Percentiles rank a stretch among this genome's conserved stretches.
Evolutionary conservation across 495 filamentous ascomycete genomes (phyloP).

Genomic region (Umbilicaria muhlenbergii): DNA sequence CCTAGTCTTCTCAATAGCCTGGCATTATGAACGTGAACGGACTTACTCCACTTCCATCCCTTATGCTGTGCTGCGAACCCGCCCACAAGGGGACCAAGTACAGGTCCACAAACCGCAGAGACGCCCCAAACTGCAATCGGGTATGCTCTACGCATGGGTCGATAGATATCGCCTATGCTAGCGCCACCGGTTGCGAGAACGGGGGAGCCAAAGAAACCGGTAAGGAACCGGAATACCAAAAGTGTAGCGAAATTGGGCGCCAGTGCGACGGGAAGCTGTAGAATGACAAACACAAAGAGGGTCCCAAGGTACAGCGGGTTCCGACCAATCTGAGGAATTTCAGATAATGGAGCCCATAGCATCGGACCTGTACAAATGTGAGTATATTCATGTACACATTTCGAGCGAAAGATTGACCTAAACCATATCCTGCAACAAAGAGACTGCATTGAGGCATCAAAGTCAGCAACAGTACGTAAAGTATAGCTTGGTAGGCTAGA

Average conservation of each 20-base stretch:
- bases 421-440: constrained; percentile 22
- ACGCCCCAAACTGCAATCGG: constrained; percentile 16
- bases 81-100: constrained; percentile 27
- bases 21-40: too few relatives aligned
- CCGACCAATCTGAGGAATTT: constrained; percentile 17
- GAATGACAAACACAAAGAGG: constrained; percentile 15
- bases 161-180: constrained; percentile 17
- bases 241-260: constrained; percentile 19
- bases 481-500: neutral
- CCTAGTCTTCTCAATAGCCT: too few relatives aligned
- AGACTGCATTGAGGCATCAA: constrained; percentile 1
- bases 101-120: constrained; percentile 24
- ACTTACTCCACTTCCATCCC: constrained; percentile 26
- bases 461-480: neutral
- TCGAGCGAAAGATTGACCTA: constrained; percentile 1
- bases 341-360: constrained; percentile 14
- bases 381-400: too few relatives aligned
- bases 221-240: constrained; percentile 18
- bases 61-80: constrained; percentile 21
- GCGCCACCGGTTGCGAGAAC: constrained; percentile 22
- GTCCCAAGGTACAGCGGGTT: constrained; percentile 19
- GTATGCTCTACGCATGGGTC: constrained; percentile 8
- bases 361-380: constrained; percentile 9
- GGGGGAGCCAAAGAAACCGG: constrained; percentile 20
- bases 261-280: constrained; percentile 13